Evolutionary conservation across 116 monocot genomes (phyloP).

Genomic region (Cymodocea nodosa): DNA sequence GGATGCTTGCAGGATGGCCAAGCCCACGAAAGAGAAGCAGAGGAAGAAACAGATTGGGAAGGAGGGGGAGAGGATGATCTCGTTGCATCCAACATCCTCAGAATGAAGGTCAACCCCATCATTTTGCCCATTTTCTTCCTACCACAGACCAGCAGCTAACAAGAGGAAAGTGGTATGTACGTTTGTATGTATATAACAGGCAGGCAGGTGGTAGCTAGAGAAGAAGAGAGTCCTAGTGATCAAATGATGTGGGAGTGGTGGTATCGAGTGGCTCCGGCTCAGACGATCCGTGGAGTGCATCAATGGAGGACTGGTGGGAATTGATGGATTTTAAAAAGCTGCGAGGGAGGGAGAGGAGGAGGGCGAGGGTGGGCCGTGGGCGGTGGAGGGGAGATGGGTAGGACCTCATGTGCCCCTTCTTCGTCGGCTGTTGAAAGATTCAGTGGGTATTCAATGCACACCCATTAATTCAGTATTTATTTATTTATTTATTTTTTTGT

Average conservation of each 20-base stretch:
- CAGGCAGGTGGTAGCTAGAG: background rate
- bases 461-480: background rate
- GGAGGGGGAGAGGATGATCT: background rate
- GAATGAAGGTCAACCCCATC: conserved; percentile 9
- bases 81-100: conserved; percentile 1
- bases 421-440: background rate
- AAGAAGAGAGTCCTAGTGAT: background rate
- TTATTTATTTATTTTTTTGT: too few species aligned
- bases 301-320: background rate
- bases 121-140: background rate
- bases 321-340: background rate
- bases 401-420: conserved; percentile 7
- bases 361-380: background rate
- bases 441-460: background rate
- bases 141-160: background rate
- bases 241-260: background rate
- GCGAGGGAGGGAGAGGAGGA: background rate
- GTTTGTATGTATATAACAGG: too few species aligned
- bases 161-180: too few species aligned
- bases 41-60: conserved; percentile 2
- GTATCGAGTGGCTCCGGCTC: too few species aligned
- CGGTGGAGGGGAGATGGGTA: background rate
- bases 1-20: conserved; percentile 26
- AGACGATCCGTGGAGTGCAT: background rate
- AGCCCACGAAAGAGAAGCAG: conserved; percentile 5